These are phyloP conservation scores for Gentiana straminea DNA, from an alignment of 257 asterid species.

Conservation along the genomic window DNA sequence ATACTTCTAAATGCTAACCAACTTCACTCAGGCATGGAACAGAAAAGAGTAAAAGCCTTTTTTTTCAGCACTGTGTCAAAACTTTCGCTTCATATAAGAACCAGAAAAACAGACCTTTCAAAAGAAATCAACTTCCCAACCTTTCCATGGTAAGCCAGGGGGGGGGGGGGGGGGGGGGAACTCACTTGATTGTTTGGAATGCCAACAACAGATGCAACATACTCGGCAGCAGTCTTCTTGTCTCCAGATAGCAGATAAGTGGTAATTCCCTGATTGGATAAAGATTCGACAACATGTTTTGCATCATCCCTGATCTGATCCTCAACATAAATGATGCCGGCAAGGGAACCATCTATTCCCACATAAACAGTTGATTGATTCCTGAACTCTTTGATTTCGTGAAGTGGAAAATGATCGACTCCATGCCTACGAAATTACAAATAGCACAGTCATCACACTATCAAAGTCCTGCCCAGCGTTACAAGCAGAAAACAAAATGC, in stretches of 20 bases:
- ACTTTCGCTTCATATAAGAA: not conserved
- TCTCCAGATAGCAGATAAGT: constrained; percentile 94
- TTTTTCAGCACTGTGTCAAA: no score
- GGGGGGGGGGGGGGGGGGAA: not conserved
- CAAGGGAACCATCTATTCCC: constrained; percentile 75
- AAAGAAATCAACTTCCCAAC: not conserved
- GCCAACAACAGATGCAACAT: constrained; percentile 97
- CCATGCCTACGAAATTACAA: constrained; percentile 55
- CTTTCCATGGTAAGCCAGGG: not conserved
- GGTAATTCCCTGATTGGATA: constrained; percentile 66
- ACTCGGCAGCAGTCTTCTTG: constrained; percentile 82
- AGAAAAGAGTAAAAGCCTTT: no score
- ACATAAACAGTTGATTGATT: constrained; percentile 91
- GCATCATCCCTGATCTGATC: constrained; percentile 99
- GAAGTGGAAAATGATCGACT: constrained; percentile 44
- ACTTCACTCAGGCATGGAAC: no score
- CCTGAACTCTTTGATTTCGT: constrained; percentile 66
- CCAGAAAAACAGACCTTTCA: not conserved
- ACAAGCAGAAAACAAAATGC: no score
- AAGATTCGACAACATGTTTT: constrained; percentile 58
- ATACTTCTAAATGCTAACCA: no score
- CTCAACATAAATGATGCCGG: constrained; percentile 88
- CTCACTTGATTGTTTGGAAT: constrained; percentile 86
- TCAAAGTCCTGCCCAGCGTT: not conserved
- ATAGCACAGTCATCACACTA: not conserved